Base-by-base conservation (phyloP, 2,329 filamentous ascomycete species). In the Aureobasidium sp. region DNA sequence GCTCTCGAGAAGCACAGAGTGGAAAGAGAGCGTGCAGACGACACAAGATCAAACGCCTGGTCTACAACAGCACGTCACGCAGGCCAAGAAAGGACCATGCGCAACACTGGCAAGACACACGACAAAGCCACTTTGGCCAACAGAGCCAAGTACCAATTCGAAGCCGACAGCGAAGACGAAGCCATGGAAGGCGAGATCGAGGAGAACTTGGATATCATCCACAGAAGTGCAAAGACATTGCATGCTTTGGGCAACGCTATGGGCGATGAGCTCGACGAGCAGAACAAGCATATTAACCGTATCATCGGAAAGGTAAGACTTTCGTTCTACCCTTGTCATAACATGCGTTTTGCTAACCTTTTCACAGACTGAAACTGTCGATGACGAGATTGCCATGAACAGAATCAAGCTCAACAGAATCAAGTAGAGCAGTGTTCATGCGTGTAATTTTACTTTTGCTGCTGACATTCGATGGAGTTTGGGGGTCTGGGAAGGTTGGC, bases 331-430 rank as follows among this genome's bases (percentile, higher is more conserved):
- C 61, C 39, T n/a, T 19, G 48, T 5, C 17, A 19, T 12, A n/a
- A 19, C 35, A n/a, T 15, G 2, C 27, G 33, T 22, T 8, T 5
- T 7, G 35, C 39, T 56, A 22, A 44, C 70, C 74, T 67, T 19
- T 53, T 50, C 53, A 64, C 49, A 49, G 90, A 93, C 87, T 76
- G 91, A 96, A 72, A 82, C 81, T 68, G 89, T 96, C 67, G 89
- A 91, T 73, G 89, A 93, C 67, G 84, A 88, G 70, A 89, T 93
- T 69, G 85, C 85, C 63, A 85, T 90, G 82, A 92, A 92, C 78
- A 81, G 88, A 66, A 85, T 87, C 69, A 82, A 85, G 67, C 73
- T 91, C 73, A 85, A 88, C 69, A 81, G 86, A 54, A 85, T 87
- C 67, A 75, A 76, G 64, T 80, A 76, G 64, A 61, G 47, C 27